Conservation (phyloP, 225 moss, liverwort and hornwort species). For the Bryum argenteum region DNA sequence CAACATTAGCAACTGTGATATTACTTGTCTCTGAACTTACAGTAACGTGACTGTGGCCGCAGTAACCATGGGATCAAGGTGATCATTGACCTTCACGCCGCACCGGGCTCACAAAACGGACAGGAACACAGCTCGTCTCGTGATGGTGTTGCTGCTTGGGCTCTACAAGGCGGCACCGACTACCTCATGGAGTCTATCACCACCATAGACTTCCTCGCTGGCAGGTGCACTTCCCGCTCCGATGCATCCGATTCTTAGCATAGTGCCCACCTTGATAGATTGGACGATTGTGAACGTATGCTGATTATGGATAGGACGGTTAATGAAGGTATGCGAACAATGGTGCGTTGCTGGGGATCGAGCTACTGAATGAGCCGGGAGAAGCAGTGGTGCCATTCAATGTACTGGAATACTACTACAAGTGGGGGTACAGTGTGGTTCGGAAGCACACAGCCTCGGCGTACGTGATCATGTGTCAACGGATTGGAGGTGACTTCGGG, state of each 20-base stretch:
- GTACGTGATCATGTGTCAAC: conserved; percentile 54
- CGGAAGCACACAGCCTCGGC: conserved; percentile 39
- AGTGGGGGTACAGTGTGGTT: conserved; percentile 39
- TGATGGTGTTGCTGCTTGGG: conserved; percentile 52
- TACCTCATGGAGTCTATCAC: conserved; percentile 40
- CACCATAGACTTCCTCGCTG: conserved; percentile 52
- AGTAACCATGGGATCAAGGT: conserved; percentile 50
- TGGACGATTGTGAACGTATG: background rate
- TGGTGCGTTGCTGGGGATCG: conserved; percentile 42
- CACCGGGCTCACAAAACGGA: conserved; percentile 59
- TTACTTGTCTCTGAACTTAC: background rate
- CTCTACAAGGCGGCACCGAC: conserved; percentile 39
- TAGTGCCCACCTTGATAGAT: too few relatives aligned
- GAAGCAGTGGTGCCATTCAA: conserved; percentile 30
- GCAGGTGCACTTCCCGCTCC: conserved; percentile 10
- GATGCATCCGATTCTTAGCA: too few relatives aligned
- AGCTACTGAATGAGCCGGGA: conserved; percentile 48
- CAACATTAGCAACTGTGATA: background rate
- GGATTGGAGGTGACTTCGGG: conserved; percentile 40
- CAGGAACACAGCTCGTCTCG: conserved; percentile 56
- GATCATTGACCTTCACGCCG: conserved; percentile 50
- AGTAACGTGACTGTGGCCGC: conserved; percentile 13
- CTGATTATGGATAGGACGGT: background rate
- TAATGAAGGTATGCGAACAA: conserved; percentile 40
- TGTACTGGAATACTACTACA: conserved; percentile 46